Evolutionary conservation across 2,329 filamentous ascomycete species (phyloP), one percentile per base, ranked within the genome.

Genomic region (Trichophyton benhamiae): DNA sequence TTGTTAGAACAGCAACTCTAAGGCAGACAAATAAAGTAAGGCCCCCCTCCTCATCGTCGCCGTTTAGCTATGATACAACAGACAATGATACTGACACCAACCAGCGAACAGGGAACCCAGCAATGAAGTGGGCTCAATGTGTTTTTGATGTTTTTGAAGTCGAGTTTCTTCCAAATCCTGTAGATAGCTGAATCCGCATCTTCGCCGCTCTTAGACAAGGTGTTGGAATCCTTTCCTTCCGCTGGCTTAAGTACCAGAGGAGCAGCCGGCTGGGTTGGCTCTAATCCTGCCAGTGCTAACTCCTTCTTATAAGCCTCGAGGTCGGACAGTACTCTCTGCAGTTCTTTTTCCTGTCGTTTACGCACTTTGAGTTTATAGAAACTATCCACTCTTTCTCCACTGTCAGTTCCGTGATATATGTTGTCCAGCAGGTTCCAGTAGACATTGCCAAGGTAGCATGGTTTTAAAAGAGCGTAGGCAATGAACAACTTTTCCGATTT

Each of bases 391-490:
- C 44, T 48, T 8, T 48, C 20, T 11, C 20, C 44, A 13, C 36
- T 38, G 49, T 63, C 44, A 17, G 46, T 6, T 33, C 55, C 60
- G 48, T 62, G 60, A 33, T 62, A 63, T 6, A 11, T 5, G n/a
- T 4, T 7, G 52, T 63, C 62, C 48, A 63, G 33, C 11, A 22
- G 8, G 20, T 63, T 44, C 30, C 62, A 62, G 60, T 63, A 63
- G 38, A 63, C 60, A 49, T 57, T 63, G 25, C 57, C 60, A 42
- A 63, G 53, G 27, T 15, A 62, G 57, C 44, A 33, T 8, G 62
- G 62, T 15, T 53, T 44, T 17, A 63, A 48, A 17, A 63, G 57
- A 38, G 25, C 60, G 27, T 58, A 41, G 13, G 62, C 57, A 58
- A 63, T 53, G 52, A 42, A 59, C 33, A 36, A 17, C 13, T 5